Conservation (phyloP, 2,329 filamentous ascomycete species). For the Exserohilum rostratum region DNA sequence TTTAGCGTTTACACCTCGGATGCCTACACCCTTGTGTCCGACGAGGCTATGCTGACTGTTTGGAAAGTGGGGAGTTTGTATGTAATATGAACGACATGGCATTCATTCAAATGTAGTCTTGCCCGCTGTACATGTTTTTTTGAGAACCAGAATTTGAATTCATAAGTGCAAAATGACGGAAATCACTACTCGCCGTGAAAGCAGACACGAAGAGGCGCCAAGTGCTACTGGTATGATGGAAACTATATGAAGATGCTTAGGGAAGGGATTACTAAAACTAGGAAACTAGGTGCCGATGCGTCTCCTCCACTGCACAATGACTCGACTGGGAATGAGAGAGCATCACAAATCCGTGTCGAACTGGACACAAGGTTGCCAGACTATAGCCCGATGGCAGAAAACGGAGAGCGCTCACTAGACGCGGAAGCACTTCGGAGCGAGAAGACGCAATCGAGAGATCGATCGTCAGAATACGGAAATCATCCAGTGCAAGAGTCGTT, state of each 20-base stretch:
- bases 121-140: neutral
- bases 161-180: slow-evolving; percentile 2
- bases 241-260: neutral
- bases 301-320: neutral
- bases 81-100: too few species aligned
- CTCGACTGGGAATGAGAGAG: neutral
- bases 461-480: neutral
- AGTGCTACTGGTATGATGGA: neutral
- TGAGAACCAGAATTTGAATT: neutral
- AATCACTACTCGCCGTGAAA: neutral
- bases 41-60: neutral
- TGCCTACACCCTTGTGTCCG: neutral
- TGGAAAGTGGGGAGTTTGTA: too few species aligned
- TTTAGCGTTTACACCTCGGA: slow-evolving; percentile 1
- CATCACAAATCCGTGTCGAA: slow-evolving; percentile 20
- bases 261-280: neutral
- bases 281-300: neutral
- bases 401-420: slow-evolving; percentile 24
- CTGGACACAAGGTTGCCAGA: slow-evolving; percentile 28
- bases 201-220: neutral
- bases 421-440: slow-evolving; percentile 18
- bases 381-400: slow-evolving; percentile 21
- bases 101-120: too few species aligned
- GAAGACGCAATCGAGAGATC: slow-evolving; percentile 10
- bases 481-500: neutral